Evolutionary conservation across 441 rosid species (phyloP).

Genomic region (Cnidoscolus chayamansa): DNA sequence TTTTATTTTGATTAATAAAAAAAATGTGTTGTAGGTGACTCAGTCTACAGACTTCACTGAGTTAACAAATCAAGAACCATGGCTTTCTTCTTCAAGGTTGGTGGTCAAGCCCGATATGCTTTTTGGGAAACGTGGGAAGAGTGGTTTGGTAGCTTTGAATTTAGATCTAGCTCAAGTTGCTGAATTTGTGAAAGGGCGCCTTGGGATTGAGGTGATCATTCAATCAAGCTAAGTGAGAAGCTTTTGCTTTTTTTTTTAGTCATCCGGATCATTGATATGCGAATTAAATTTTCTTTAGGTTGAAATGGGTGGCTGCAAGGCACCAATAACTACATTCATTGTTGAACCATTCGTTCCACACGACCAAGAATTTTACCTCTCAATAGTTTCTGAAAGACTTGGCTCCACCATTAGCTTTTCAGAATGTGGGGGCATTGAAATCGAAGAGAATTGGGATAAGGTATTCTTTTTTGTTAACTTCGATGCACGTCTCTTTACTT

Average conservation of each 20-base stretch:
- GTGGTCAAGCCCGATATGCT: constrained; percentile 96
- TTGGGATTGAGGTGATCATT: constrained; percentile 66
- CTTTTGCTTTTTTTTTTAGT: constrained; percentile 5
- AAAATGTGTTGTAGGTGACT: constrained; percentile 51
- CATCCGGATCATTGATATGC: constrained; percentile 13
- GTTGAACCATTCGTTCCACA: constrained; percentile 87
- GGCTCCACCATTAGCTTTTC: constrained; percentile 77
- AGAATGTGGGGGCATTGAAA: constrained; percentile 85
- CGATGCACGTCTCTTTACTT: background rate
- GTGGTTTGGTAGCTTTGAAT: constrained; percentile 83
- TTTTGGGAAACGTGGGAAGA: constrained; percentile 91
- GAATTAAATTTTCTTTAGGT: constrained; percentile 42
- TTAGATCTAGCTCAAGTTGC: constrained; percentile 91
- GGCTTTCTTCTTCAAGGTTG: constrained; percentile 79
- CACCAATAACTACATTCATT: constrained; percentile 79
- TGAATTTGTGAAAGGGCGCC: constrained; percentile 77
- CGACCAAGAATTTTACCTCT: constrained; percentile 68
- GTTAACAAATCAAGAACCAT: constrained; percentile 64
- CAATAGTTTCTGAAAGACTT: constrained; percentile 74
- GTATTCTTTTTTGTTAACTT: constrained; percentile 21
- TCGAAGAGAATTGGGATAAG: constrained; percentile 94
- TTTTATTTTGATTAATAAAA: background rate
- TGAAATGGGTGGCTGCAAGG: constrained; percentile 84
- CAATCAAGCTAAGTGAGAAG: background rate
- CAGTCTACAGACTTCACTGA: constrained; percentile 72